Base-by-base conservation (phyloP, 176 grass and related monocot genomes). In the Oryza punctata region DNA sequence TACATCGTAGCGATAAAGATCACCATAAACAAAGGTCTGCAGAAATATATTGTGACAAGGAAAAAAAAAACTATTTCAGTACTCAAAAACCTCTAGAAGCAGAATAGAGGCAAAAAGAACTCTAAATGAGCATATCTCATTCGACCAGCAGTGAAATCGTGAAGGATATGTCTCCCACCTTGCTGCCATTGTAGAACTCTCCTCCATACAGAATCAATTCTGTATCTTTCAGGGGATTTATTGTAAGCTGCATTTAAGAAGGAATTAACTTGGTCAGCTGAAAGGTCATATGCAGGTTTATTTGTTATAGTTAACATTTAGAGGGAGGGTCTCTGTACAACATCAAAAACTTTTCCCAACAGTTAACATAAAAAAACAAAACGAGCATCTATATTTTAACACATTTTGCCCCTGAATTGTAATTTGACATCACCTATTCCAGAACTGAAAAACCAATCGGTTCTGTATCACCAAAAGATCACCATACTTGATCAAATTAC, bases 11-110 rank as follows among this genome's bases (percentile, higher is more conserved):
- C 96, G 92, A 84, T 93, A 98, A 79, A 98, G 87, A 89, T 98
- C 96, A 80, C 96, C 96, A 87, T 98, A 98, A 86, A 98, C 92
- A 85, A 95, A 98, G 64, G 96, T 98, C 96, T 95, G 87, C 76
- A 88, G 32, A 78, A 86, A 78, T 5, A 90, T 7, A 45, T n/a
- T 35, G 44, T 12, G 73, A 26, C 67, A 30, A 49, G 8, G 59
- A 61, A 14, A 79, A 67, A 19, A 1, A 29, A 28, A 52, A 40
- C 21, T 44, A 78, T 73, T 73, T 33, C 33, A 88, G 59, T 40
- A 18, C 29, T 18, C 1, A 6, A 52, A 78, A 83, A 43, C 12
- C 2, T 72, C 23, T 72, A 25, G 32, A 69, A 74, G n/a, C 63
- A 43, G 29, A 28, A 85, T 24, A 35, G 15, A n/a, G n/a, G 57